phyloP scores from a whole-genome alignment of 495 filamentous ascomycete genomes.

The Astrocystis sublimbata region DNA sequence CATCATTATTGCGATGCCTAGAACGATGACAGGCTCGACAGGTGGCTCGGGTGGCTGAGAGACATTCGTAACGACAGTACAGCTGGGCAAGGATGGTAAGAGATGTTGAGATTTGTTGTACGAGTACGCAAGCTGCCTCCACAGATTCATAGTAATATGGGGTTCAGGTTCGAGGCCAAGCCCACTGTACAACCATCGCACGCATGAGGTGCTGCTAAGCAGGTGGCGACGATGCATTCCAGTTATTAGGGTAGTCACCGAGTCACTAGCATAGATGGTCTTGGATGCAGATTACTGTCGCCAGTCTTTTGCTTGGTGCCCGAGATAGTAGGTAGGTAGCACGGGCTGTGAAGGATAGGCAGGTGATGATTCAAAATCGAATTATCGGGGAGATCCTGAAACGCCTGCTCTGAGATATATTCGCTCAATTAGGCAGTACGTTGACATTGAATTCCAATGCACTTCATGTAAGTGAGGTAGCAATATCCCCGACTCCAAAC shows the following conservation, averaged over 20 bases:
- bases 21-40: slow-evolving; percentile 5
- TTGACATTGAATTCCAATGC: slow-evolving; percentile 1
- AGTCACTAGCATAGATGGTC: not conserved
- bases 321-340: not conserved
- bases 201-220: slow-evolving; percentile 1
- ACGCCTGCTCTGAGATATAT: slow-evolving; percentile 4
- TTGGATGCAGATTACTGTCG: not conserved
- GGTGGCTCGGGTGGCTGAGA: slow-evolving; percentile 13
- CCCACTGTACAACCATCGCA: not conserved
- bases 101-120: not conserved
- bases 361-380: slow-evolving; percentile 6
- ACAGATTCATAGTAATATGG: slow-evolving; percentile 5
- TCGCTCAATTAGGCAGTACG: not conserved
- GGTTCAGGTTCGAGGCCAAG: slow-evolving; percentile 1
- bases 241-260: slow-evolving; percentile 3
- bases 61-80: too few species aligned
- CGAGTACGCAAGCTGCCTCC: slow-evolving; percentile 15
- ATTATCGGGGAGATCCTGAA: slow-evolving; percentile 3
- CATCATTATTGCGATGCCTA: not conserved
- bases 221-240: slow-evolving; percentile 14
- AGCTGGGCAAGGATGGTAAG: slow-evolving; percentile 5
- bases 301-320: slow-evolving; percentile 8
- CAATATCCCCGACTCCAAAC: not conserved
- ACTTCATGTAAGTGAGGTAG: not conserved
- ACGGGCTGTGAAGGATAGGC: slow-evolving; percentile 16